Percentiles rank a stretch among this genome's conserved stretches.
Evolutionary conservation across 2,329 filamentous ascomycete genomes (phyloP).

Genomic region (Aspergillus hiratsukae): DNA sequence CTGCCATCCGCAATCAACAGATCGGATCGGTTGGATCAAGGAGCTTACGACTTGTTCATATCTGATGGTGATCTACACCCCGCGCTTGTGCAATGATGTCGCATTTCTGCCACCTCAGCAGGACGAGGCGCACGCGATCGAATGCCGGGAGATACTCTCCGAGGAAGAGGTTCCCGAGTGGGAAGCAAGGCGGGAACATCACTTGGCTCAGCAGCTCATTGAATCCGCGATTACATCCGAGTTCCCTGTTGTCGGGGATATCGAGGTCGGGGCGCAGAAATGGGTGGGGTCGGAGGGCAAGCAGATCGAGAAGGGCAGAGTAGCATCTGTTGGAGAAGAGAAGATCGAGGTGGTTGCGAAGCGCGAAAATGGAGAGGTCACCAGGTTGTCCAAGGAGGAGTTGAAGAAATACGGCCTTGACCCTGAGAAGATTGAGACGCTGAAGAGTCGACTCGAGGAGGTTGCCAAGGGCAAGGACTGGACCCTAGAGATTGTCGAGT

Average conservation of each 20-base stretch:
- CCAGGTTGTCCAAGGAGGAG: slow-evolving; percentile 60
- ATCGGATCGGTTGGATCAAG: slow-evolving; percentile 88
- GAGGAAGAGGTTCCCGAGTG: slow-evolving; percentile 51
- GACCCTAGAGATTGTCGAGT: slow-evolving; percentile 75
- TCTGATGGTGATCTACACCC: slow-evolving; percentile 87
- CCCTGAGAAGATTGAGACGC: slow-evolving; percentile 61
- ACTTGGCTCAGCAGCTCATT: slow-evolving; percentile 28
- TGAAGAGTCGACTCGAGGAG: slow-evolving; percentile 64
- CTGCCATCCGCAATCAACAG: slow-evolving; percentile 69
- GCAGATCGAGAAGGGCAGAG: slow-evolving; percentile 54
- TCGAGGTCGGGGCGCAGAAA: slow-evolving; percentile 55
- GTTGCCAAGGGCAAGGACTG: slow-evolving; percentile 68
- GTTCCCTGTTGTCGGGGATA: slow-evolving; percentile 51
- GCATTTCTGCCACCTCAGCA: slow-evolving; percentile 80
- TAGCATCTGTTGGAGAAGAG: slow-evolving; percentile 49
- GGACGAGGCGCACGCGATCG: slow-evolving; percentile 70
- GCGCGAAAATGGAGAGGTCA: slow-evolving; percentile 58
- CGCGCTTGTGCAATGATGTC: slow-evolving; percentile 78
- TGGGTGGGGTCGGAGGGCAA: slow-evolving; percentile 53
- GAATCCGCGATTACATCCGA: slow-evolving; percentile 25
- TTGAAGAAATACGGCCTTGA: slow-evolving; percentile 65
- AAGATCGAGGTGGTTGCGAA: slow-evolving; percentile 48
- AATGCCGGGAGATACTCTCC: slow-evolving; percentile 66
- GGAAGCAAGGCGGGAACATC: slow-evolving; percentile 36
- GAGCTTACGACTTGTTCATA: slow-evolving; percentile 89